These are phyloP conservation scores for Lichtheimia ramosa DNA, from an alignment of 371 early-diverging fungal genomes.

Conservation along the genomic window DNA sequence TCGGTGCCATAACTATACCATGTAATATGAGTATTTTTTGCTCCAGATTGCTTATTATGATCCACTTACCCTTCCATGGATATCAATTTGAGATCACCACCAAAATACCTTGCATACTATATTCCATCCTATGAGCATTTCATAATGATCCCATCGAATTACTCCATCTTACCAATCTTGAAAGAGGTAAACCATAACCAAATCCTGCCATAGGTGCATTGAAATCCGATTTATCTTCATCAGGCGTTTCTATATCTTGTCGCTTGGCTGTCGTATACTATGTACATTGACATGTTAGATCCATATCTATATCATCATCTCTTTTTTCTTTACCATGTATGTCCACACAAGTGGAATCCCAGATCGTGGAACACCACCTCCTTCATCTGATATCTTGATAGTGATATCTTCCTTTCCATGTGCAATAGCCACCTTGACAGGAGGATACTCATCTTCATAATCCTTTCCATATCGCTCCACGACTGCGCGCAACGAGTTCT, in stretches of 20 bases:
- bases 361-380: slow-evolving; percentile 94
- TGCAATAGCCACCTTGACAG: slow-evolving; percentile 91
- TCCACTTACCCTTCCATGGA: slow-evolving; percentile 91
- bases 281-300: not conserved
- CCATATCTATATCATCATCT: not conserved
- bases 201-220: slow-evolving; percentile 98
- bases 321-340: slow-evolving; percentile 70
- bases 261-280: slow-evolving; percentile 93
- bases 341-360: slow-evolving; percentile 95
- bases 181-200: slow-evolving; percentile 95
- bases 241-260: slow-evolving; percentile 78
- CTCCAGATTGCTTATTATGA: not conserved
- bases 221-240: slow-evolving; percentile 84
- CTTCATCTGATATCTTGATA: slow-evolving; percentile 96
- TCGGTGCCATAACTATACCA: slow-evolving; percentile 85
- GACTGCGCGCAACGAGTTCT: slow-evolving; percentile 95
- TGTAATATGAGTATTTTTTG: not conserved
- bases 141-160: not conserved
- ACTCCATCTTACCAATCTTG: slow-evolving; percentile 59
- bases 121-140: not conserved
- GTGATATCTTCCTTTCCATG: slow-evolving; percentile 97
- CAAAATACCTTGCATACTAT: slow-evolving; percentile 91
- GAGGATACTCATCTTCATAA: slow-evolving; percentile 83
- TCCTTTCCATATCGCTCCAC: slow-evolving; percentile 91
- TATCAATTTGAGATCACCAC: slow-evolving; percentile 92